Base-by-base conservation (phyloP, 1,284 basidiomycete genomes). In the Ceratobasidium theobromae region DNA sequence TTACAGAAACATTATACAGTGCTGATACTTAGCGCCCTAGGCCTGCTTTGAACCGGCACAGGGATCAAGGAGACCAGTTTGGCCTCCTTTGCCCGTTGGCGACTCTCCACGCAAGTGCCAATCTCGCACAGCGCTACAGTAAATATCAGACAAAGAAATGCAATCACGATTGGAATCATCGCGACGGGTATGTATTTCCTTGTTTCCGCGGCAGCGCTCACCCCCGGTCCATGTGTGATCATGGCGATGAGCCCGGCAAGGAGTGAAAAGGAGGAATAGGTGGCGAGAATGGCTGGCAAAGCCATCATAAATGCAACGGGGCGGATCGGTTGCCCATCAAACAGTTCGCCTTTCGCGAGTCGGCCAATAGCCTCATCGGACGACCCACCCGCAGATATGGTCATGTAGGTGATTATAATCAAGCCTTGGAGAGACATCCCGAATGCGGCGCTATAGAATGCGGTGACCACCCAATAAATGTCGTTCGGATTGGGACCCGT, bases 401-500 rank as follows among this genome's bases (percentile, higher is more conserved):
- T 60, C 18, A 60, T 60, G 12, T 60, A 60, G 12, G 57, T 49
- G n/a, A 60, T 49, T 11, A 60, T 11, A 18, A 51, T 49, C 28
- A 60, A 30, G 4, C 45, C 45, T 25, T 49, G n/a, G 11, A 60
- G 57, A 1, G 57, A 60, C 46, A 60, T 35, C 16, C 57, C 57
- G 40, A 60, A 60, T 40, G 57, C 57, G 2, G 25, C 21, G 25
- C 57, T 60, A 18, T 60, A 60, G 46, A 60, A 60, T 4, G 46
- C 45, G 4, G 57, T 49, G 14, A 60, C 57, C n/a, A 60, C n/a
- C 57, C 57, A 60, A 25, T 49, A 60, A 5, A 51, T 21, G 8
- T 51, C 16, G 18, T 21, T 38, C 8, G 43, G 43, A 30, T 35
- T 40, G n/a, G n/a, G n/a, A 16, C 57, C 25, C 11, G 32, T 35